Evolutionary conservation across 306 rosid species (phyloP).

Genomic region (Lablab purpureus): DNA sequence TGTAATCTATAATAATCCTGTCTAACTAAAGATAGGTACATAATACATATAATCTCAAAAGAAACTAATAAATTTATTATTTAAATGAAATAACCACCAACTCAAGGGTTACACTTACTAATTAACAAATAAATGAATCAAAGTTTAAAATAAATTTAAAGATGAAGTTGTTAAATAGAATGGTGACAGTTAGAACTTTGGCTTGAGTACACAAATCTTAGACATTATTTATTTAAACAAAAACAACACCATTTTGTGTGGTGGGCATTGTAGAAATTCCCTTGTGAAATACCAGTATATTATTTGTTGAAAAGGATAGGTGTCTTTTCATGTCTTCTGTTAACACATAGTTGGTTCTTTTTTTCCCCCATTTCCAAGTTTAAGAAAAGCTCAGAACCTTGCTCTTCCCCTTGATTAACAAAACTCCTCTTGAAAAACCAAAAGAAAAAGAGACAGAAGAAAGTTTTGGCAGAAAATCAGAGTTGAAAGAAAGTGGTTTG

Average conservation of each 20-base stretch:
- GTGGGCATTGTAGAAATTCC: background rate
- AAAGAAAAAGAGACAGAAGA: background rate
- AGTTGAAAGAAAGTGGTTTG: background rate
- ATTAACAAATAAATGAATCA: too few species aligned
- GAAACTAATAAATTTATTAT: too few species aligned
- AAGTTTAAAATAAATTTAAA: too few species aligned
- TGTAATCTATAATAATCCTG: too few species aligned
- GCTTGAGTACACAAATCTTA: background rate
- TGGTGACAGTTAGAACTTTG: background rate
- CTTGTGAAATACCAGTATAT: background rate
- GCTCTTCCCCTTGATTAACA: background rate
- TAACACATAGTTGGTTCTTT: background rate
- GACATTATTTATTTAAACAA: slow-evolving; percentile 2
- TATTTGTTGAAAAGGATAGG: slow-evolving; percentile 4
- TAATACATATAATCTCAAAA: too few species aligned
- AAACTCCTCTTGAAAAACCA: background rate
- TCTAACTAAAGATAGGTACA: too few species aligned
- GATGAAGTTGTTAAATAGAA: too few species aligned
- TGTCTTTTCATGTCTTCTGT: background rate
- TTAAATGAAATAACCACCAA: too few species aligned
- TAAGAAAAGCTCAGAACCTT: background rate
- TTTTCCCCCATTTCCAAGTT: background rate
- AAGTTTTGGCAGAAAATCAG: background rate
- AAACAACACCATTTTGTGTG: slow-evolving; percentile 3
- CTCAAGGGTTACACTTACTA: too few species aligned